These are phyloP conservation scores for Phaeosphaeria sp. DNA, from an alignment of 2,329 filamentous ascomycete genomes.

Conservation along the genomic window DNA sequence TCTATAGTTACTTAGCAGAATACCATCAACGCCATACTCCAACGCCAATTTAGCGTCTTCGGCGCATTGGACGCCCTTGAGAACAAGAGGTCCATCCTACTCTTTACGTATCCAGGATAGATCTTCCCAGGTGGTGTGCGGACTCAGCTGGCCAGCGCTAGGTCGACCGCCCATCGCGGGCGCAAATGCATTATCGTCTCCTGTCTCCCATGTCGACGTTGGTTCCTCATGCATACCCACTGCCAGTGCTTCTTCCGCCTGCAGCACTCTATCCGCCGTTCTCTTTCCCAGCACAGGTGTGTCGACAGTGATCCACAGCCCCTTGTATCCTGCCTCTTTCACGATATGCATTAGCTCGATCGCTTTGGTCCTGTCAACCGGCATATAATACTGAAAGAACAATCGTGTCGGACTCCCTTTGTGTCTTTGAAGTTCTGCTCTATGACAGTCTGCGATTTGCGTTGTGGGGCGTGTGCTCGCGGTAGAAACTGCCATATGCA, in stretches of 20 bases:
- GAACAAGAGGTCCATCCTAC: slow-evolving; percentile 50
- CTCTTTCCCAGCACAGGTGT: slow-evolving; percentile 44
- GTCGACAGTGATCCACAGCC: slow-evolving; percentile 47
- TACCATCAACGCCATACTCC: slow-evolving; percentile 53
- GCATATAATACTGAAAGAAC: slow-evolving; percentile 49
- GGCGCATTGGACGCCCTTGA: slow-evolving; percentile 55
- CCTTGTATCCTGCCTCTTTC: slow-evolving; percentile 41
- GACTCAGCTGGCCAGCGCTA: slow-evolving; percentile 38
- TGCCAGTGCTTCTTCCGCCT: slow-evolving; percentile 57
- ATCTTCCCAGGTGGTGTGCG: slow-evolving; percentile 60
- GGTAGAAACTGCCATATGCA: slow-evolving; percentile 45
- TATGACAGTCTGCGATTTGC: slow-evolving; percentile 38
- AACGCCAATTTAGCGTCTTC: slow-evolving; percentile 55
- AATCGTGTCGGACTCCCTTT: slow-evolving; percentile 37
- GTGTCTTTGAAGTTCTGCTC: slow-evolving; percentile 31
- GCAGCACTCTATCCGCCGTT: slow-evolving; percentile 40
- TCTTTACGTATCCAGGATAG: slow-evolving; percentile 51
- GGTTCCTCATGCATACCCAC: slow-evolving; percentile 60
- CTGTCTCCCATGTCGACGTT: slow-evolving; percentile 59
- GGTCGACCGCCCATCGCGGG: slow-evolving; percentile 61
- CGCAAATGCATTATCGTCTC: slow-evolving; percentile 62
- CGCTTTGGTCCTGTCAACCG: slow-evolving; percentile 37
- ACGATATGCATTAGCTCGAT: slow-evolving; percentile 39
- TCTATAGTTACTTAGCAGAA: slow-evolving; percentile 61
- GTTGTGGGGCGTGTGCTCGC: slow-evolving; percentile 39